Percentiles rank a stretch among this genome's conserved stretches.
Conservation (phyloP, 1,284 basidiomycete species). For the Ceratobasidium sp. region DNA sequence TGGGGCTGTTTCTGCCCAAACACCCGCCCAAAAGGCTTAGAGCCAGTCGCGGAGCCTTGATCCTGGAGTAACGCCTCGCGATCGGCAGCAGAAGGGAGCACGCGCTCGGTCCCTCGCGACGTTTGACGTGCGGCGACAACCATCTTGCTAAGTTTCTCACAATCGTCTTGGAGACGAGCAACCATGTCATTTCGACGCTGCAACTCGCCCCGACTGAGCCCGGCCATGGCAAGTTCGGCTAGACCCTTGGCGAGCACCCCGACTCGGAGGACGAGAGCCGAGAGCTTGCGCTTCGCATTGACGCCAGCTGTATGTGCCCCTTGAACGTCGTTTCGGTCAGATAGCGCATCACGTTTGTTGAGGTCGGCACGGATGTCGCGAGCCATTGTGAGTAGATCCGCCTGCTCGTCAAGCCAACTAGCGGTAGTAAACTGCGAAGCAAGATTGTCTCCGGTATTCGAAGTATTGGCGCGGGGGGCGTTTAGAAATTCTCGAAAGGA, state of each 20-base stretch:
- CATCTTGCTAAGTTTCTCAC: constrained; percentile 83
- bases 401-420: constrained; percentile 88
- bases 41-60: constrained; percentile 49
- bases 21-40: constrained; percentile 75
- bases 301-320: constrained; percentile 85
- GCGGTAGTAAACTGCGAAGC: constrained; percentile 72
- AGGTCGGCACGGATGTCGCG: constrained; percentile 85
- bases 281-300: constrained; percentile 85
- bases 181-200: constrained; percentile 87
- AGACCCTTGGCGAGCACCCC: constrained; percentile 78
- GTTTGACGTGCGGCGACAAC: constrained; percentile 75
- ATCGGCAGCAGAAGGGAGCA: constrained; percentile 68
- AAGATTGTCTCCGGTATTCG: constrained; percentile 34
- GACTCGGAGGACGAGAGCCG: constrained; percentile 76
- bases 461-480: constrained; percentile 64
- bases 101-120: constrained; percentile 59
- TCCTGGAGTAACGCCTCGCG: constrained; percentile 71
- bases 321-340: constrained; percentile 76
- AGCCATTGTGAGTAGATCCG: constrained; percentile 77
- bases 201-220: constrained; percentile 85
- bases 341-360: constrained; percentile 86
- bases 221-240: constrained; percentile 70
- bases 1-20: constrained; percentile 76
- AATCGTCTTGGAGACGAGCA: constrained; percentile 84
- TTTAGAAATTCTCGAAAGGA: constrained; percentile 91